Conservation (phyloP, 148 eudicot genomes). For the Rhododendron henanense region DNA sequence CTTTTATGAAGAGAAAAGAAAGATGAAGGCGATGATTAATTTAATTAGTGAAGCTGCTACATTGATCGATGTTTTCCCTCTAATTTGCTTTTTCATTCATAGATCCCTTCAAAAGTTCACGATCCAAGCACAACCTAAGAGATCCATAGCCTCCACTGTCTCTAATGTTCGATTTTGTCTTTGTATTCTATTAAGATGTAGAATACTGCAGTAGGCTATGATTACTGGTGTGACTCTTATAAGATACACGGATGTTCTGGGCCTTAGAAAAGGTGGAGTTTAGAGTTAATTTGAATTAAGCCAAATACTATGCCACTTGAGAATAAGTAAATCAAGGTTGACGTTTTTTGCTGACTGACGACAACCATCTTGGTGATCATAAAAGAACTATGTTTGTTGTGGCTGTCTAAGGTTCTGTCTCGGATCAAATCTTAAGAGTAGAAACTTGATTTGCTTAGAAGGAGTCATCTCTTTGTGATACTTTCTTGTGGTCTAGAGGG, state of each 20-base stretch:
- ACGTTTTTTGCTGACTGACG: neutral
- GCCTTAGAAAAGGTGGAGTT: neutral
- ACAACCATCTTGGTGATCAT: neutral
- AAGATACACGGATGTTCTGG: neutral
- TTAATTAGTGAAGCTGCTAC: neutral
- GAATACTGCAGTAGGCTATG: neutral
- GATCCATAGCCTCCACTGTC: neutral
- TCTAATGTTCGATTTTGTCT: neutral
- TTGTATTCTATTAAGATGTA: neutral
- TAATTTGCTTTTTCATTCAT: neutral
- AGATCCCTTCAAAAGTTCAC: neutral
- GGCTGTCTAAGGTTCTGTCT: neutral
- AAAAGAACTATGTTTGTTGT: neutral
- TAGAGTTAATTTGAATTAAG: neutral
- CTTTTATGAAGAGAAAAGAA: neutral
- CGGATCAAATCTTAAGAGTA: neutral
- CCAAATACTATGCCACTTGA: neutral
- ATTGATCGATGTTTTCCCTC: neutral
- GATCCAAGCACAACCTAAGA: neutral
- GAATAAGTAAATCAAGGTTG: neutral
- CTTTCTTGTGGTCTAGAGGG: neutral
- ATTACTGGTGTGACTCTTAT: neutral
- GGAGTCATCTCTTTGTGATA: neutral
- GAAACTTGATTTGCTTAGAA: neutral
- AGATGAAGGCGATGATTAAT: neutral